Evolutionary conservation across 148 eudicot genomes (phyloP), one percentile per base, ranked within the genome.

Genomic region (Linanthus parryae): DNA sequence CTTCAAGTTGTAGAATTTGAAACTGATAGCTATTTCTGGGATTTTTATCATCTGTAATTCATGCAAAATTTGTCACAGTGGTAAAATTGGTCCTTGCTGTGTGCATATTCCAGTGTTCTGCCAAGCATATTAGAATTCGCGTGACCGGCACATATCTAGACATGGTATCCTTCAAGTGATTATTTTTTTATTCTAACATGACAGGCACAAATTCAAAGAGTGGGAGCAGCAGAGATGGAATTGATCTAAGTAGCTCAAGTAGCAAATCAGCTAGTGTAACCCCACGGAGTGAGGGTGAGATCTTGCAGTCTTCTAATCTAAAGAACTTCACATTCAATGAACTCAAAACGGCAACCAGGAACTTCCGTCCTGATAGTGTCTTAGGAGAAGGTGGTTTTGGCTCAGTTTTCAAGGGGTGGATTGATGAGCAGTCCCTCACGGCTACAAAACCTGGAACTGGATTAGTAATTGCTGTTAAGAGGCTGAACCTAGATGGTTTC

Each of bases 351-450:
- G 71, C 77, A 23, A 79, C 84, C n/a, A 57, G 80, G 43, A 74
- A 75, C 45, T 79, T 79, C 56, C 73, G 77, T 7, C 77, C 84
- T 0, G 84, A 74, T 55, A 68, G 80, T 42, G 75, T 79, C 17
- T 40, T 79, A 57, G 80, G 80, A 12, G 80, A 64, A 62, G 84
- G 84, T 31, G 84, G 84, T 14, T 79, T 79, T 52, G 84, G 79
- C 41, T 73, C 79, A 2, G 83, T 78, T 61, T 78, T 62, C 52
- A 78, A 73, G 52, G 79, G 83, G 42, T 78, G 83, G 83, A 51
- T 78, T 13, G 79, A 73, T 44, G 79, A 78, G 66, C 61, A 63
- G 10, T 58, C 76, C 0, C 48, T 73, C 27, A 46, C 65, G 6
- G 65, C 72, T 30, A 64, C 84, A 31, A 74, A 59, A 70, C 77